Evolutionary conservation across 2,329 filamentous ascomycete species (phyloP).

Genomic region (Hymenoscyphus scutula): DNA sequence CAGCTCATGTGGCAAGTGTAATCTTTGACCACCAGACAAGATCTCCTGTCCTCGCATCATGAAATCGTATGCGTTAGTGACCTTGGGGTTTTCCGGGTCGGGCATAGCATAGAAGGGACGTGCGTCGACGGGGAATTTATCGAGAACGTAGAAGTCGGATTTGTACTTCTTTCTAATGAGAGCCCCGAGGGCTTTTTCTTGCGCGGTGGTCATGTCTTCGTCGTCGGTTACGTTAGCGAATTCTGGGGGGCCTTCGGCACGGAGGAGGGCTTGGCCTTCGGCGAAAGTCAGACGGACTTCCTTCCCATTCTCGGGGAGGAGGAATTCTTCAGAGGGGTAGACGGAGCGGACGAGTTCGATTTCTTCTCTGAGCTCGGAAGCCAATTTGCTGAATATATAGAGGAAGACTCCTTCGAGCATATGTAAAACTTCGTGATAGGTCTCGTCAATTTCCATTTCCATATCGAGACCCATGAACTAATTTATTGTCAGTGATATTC

Average conservation of each 20-base stretch:
- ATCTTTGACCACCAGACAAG: constrained; percentile 86
- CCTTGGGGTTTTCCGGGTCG: constrained; percentile 61
- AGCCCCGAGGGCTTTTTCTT: constrained; percentile 85
- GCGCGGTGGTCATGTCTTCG: constrained; percentile 76
- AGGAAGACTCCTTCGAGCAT: constrained; percentile 73
- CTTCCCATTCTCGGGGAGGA: constrained; percentile 71
- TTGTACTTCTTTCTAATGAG: constrained; percentile 85
- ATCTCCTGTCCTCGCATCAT: constrained; percentile 94
- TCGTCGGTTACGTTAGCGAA: constrained; percentile 67
- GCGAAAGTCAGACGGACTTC: constrained; percentile 75
- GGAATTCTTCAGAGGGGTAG: constrained; percentile 75
- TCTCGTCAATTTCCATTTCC: constrained; percentile 82
- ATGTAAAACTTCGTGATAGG: constrained; percentile 72
- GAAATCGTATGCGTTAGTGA: constrained; percentile 74
- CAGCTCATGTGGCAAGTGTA: constrained; percentile 75
- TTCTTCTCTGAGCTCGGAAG: constrained; percentile 60
- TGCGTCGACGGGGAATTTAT: constrained; percentile 89
- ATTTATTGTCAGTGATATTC: constrained; percentile 14
- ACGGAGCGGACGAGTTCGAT: constrained; percentile 70
- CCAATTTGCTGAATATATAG: constrained; percentile 74
- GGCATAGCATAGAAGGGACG: constrained; percentile 92
- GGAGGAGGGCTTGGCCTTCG: constrained; percentile 74
- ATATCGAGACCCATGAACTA: constrained; percentile 83
- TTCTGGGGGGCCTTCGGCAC: constrained; percentile 68
- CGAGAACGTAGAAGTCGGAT: constrained; percentile 94